phyloP scores from a whole-genome alignment of 2,329 filamentous ascomycete genomes.

The Pleurostoma richardsiae region DNA sequence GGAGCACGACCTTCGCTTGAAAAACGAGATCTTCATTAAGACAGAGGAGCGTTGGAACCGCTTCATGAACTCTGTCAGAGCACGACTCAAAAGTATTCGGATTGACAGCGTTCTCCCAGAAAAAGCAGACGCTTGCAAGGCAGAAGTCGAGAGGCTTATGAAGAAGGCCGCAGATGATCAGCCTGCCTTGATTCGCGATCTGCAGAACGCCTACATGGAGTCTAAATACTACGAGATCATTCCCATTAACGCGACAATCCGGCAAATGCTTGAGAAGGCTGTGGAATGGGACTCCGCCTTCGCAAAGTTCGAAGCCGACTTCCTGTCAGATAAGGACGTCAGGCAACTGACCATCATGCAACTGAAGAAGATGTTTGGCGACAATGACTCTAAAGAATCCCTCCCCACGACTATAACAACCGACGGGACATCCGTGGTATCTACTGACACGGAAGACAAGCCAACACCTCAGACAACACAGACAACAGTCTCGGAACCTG shows the following conservation, averaged over 20 bases:
- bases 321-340: constrained; percentile 95
- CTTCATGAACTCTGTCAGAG: constrained; percentile 84
- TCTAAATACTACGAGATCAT: constrained; percentile 97
- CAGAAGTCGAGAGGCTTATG: constrained; percentile 72
- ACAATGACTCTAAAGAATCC: constrained; percentile 78
- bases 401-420: constrained; percentile 52
- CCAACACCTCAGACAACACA: constrained; percentile 31
- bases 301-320: constrained; percentile 85
- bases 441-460: constrained; percentile 40
- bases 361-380: constrained; percentile 89
- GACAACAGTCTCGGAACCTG: constrained; percentile 10
- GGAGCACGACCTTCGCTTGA: constrained; percentile 84
- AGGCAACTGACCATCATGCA: constrained; percentile 86
- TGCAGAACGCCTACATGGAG: constrained; percentile 87
- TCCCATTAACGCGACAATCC: constrained; percentile 81
- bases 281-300: constrained; percentile 92
- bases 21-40: constrained; percentile 83
- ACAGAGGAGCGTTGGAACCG: constrained; percentile 77
- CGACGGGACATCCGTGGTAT: constrained; percentile 11
- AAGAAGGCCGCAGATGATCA: constrained; percentile 84
- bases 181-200: constrained; percentile 62
- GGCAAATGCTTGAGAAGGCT: constrained; percentile 88
- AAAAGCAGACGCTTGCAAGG: constrained; percentile 75
- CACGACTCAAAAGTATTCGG: constrained; percentile 80
- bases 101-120: constrained; percentile 87